Evolutionary conservation across 164 flowering plant genomes (phyloP), one percentile per base, ranked within the genome.

Genomic region (grape (Vitis vinifera)): DNA sequence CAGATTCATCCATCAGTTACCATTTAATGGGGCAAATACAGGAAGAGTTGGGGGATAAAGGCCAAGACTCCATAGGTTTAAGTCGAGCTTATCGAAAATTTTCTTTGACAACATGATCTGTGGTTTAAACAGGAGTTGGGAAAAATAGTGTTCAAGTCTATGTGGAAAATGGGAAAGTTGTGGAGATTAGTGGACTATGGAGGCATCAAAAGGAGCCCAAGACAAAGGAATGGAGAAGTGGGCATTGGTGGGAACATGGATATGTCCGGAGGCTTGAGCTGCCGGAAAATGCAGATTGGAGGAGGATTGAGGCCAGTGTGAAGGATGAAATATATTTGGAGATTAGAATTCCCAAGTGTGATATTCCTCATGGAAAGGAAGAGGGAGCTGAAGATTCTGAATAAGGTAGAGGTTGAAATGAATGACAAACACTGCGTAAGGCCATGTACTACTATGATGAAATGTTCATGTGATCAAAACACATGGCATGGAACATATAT

Each of bases 181-280:
- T 92, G 77, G 99, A 91, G 78, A 85, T 92, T 9, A 83, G 89
- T 75, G 95, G 91, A 59, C 85, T 76, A 37, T 86, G 87, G 90
- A 89, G 77, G 82, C 83, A 73, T 55, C 78, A 73, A 51, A 70
- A 49, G 62, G 92, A 84, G 63, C 27, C 76, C 6, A 84, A 78
- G 62, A 49, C 75, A 13, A 84, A 71, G 64, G 92, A 94, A 62
- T 88, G 97, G 99, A 86, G 84, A 78, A 81, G 80, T 57, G 76
- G 84, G 2, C 66, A 85, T 15, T 94, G 97, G 98, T 94, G 98
- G 98, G 95, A 88, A 68, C 69, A 74, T 59, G 97, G 98, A 3
- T 91, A 65, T 58, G 97, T 87, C n/a, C 75, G 98, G 68, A 79
- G 94, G 75, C 80, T 94, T 30, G 97, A 94, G 77, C 75, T 91